These are phyloP conservation scores for Helenozyma rhizophorensis DNA, from an alignment of 805 yeast genomes.

Conservation along the genomic window DNA sequence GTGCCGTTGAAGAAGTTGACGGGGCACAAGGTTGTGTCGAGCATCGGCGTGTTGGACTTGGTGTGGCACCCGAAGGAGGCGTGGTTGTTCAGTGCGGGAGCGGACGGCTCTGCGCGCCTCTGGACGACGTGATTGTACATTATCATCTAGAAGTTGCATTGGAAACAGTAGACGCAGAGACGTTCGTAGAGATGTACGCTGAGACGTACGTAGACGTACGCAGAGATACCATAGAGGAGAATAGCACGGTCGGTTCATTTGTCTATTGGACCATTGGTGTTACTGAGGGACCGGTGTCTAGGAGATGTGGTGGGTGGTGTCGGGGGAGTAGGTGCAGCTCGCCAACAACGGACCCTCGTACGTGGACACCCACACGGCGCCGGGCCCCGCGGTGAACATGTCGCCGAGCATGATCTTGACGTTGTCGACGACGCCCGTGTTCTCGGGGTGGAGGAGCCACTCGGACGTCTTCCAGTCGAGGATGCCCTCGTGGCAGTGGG, in stretches of 20 bases:
- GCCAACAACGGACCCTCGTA: slow-evolving; percentile 15
- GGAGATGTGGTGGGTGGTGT: not conserved
- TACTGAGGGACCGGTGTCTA: not conserved
- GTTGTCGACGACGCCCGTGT: slow-evolving; percentile 39
- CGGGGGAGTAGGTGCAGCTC: slow-evolving; percentile 14
- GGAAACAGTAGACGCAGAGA: too few species aligned
- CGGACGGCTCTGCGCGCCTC: slow-evolving; percentile 90
- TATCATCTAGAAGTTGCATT: too few species aligned
- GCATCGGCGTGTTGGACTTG: slow-evolving; percentile 81
- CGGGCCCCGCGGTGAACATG: slow-evolving; percentile 22
- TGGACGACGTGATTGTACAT: slow-evolving; percentile 72
- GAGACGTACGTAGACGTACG: not conserved
- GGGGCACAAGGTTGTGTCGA: slow-evolving; percentile 78
- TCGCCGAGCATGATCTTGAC: slow-evolving; percentile 22
- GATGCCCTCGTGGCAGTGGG: slow-evolving; percentile 35
- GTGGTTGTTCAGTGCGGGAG: slow-evolving; percentile 96
- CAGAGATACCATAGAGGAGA: too few species aligned
- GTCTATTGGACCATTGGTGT: too few species aligned
- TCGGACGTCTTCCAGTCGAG: slow-evolving; percentile 37
- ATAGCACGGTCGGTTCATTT: too few species aligned
- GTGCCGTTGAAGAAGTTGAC: slow-evolving; percentile 93
- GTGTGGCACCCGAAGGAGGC: slow-evolving; percentile 98
- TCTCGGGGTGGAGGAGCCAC: slow-evolving; percentile 33
- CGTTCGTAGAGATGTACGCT: not conserved
- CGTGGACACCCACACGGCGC: slow-evolving; percentile 21